Conservation (phyloP, 2,329 filamentous ascomycete genomes). For the Aspergillus novoparasiticus region DNA sequence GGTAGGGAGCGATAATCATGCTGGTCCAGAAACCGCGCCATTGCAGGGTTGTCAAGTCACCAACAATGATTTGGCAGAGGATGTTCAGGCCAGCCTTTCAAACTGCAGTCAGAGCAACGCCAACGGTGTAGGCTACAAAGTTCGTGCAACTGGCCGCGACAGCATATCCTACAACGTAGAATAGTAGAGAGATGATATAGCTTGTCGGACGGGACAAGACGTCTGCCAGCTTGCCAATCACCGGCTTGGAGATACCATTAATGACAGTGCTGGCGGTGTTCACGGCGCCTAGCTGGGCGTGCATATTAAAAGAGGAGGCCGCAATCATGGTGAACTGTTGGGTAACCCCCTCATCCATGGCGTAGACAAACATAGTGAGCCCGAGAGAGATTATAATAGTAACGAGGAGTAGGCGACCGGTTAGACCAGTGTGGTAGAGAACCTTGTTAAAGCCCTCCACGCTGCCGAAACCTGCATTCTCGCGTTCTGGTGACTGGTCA, state of each 20-base stretch:
- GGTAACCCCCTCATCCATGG: neutral
- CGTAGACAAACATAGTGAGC: neutral
- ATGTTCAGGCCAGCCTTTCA: slow-evolving; percentile 33
- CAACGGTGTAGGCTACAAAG: slow-evolving; percentile 28
- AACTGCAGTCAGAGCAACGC: slow-evolving; percentile 29
- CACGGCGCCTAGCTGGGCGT: neutral
- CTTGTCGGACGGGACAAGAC: neutral
- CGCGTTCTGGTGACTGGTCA: neutral
- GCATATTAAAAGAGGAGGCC: neutral
- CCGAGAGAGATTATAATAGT: neutral
- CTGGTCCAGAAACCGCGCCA: slow-evolving; percentile 32
- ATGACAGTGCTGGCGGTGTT: neutral
- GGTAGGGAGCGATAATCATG: slow-evolving; percentile 32
- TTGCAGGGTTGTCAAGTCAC: slow-evolving; percentile 30
- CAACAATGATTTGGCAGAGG: slow-evolving; percentile 31
- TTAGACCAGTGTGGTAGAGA: neutral
- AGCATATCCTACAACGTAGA: neutral
- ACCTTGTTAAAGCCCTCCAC: neutral
- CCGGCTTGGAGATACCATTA: neutral
- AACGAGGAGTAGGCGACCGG: neutral
- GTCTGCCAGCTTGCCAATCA: neutral
- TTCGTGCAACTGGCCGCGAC: slow-evolving; percentile 14
- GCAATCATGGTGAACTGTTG: neutral
- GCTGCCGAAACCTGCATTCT: neutral
- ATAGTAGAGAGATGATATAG: neutral